Conservation (phyloP, 176 grass and related monocot genomes). For the Triticum turgidum region DNA sequence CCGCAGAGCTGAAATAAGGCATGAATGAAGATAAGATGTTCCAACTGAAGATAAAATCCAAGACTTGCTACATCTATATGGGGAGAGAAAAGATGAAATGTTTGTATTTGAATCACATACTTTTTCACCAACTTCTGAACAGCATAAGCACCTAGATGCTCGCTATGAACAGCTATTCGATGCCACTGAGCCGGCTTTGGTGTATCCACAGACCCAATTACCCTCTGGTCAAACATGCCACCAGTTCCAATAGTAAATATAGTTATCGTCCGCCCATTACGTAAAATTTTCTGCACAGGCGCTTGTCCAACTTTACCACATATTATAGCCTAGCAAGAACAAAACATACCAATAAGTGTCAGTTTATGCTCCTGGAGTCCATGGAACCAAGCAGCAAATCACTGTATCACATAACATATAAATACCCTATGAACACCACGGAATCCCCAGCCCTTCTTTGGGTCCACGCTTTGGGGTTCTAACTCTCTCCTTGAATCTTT, state of each 20-base stretch:
- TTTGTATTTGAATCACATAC: constrained; percentile 53
- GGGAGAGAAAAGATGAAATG: background rate
- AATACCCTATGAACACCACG: constrained; percentile 83
- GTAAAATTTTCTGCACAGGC: constrained; percentile 91
- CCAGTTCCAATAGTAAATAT: constrained; percentile 94
- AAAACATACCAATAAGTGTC: background rate
- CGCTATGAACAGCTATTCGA: constrained; percentile 75
- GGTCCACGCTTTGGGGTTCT: constrained; percentile 60
- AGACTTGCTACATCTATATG: constrained; percentile 12
- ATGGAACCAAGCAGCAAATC: constrained; percentile 5
- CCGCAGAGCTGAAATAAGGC: constrained; percentile 54
- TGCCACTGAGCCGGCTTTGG: constrained; percentile 94
- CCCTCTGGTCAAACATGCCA: constrained; percentile 91
- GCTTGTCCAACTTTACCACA: constrained; percentile 87
- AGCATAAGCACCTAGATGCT: constrained; percentile 60
- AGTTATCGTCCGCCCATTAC: constrained; percentile 72
- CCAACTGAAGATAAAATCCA: background rate
- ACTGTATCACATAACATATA: constrained; percentile 7
- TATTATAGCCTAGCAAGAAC: constrained; percentile 76
- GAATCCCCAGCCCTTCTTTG: constrained; percentile 68
- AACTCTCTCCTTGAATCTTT: constrained; percentile 58
- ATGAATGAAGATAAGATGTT: constrained; percentile 10
- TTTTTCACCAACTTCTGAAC: constrained; percentile 88
- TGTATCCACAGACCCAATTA: constrained; percentile 49
- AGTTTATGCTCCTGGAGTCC: constrained; percentile 8